A percentile compares a stretch with the other conserved stretches of the same genome.
These are phyloP conservation scores for Apiospora phragmitis DNA, from an alignment of 2,329 filamentous ascomycete genomes.

Conservation along the genomic window DNA sequence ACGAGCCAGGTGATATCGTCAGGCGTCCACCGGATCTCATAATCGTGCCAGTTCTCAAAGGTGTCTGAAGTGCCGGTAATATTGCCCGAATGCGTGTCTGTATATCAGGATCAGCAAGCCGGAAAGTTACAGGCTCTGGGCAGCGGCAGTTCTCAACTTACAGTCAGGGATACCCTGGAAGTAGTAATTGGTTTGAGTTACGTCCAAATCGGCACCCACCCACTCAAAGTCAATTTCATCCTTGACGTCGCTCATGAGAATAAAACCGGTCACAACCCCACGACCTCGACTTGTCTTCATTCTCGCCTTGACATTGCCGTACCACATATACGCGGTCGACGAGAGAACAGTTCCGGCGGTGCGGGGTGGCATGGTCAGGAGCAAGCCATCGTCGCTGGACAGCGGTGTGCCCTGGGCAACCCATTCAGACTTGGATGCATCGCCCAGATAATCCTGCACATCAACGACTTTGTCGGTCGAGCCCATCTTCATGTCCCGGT, in stretches of 20 bases:
- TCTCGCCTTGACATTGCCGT: conserved; percentile 84
- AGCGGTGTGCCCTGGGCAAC: conserved; percentile 79
- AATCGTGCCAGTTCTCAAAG: conserved; percentile 79
- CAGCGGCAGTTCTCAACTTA: conserved; percentile 46
- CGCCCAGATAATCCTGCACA: conserved; percentile 83
- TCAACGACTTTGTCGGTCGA: conserved; percentile 68
- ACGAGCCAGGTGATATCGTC: conserved; percentile 85
- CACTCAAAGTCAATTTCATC: conserved; percentile 99
- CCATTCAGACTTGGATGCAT: conserved; percentile 80
- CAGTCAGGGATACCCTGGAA: conserved; percentile 91
- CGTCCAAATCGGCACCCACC: conserved; percentile 74
- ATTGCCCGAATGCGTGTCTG: conserved; percentile 76
- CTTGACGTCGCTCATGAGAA: conserved; percentile 91
- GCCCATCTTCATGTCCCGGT: conserved; percentile 71
- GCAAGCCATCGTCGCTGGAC: conserved; percentile 65
- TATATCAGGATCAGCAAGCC: conserved; percentile 18
- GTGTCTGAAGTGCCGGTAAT: conserved; percentile 66
- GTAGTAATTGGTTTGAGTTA: conserved; percentile 94
- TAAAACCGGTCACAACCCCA: conserved; percentile 97
- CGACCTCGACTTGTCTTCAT: conserved; percentile 81
- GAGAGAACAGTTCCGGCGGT: conserved; percentile 87
- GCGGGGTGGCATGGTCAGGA: conserved; percentile 86
- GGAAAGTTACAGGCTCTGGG: background rate
- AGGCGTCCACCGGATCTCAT: conserved; percentile 90
- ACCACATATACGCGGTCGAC: conserved; percentile 89